Conservation (phyloP, 768 basidiomycete genomes). For the Dioszegia crocea region DNA sequence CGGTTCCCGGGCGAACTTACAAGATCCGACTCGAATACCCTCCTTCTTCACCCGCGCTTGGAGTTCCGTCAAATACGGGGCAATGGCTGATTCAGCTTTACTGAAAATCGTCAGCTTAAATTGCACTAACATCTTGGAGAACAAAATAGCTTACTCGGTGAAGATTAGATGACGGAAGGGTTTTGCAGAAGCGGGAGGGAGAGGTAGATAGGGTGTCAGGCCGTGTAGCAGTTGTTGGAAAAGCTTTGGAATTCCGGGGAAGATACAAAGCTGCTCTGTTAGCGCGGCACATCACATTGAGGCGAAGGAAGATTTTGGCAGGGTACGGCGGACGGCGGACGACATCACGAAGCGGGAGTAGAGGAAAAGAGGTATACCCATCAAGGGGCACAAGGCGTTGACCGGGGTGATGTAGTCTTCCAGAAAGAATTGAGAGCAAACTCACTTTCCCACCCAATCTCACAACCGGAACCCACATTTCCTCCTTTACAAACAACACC, state of each 20-base stretch:
- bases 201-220: slow-evolving; percentile 67
- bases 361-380: no score
- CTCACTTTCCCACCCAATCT: slow-evolving; percentile 67
- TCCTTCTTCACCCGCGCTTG: slow-evolving; percentile 68
- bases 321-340: no score
- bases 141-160: slow-evolving; percentile 59
- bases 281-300: background rate
- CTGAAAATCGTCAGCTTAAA: slow-evolving; percentile 46
- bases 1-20: slow-evolving; percentile 52
- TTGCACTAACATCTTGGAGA: background rate
- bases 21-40: slow-evolving; percentile 77
- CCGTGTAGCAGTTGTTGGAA: slow-evolving; percentile 77
- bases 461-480: slow-evolving; percentile 91
- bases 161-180: slow-evolving; percentile 78
- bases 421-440: background rate
- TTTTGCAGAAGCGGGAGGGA: slow-evolving; percentile 69
- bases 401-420: no score
- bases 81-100: slow-evolving; percentile 73
- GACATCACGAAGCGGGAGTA: no score
- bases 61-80: slow-evolving; percentile 77
- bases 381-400: no score
- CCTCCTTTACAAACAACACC: slow-evolving; percentile 69
- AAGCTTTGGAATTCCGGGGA: slow-evolving; percentile 83
- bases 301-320: no score
- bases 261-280: slow-evolving; percentile 61